These are phyloP conservation scores for Diaporthe sp. DNA, from an alignment of 2,329 filamentous ascomycete genomes.

Conservation along the genomic window DNA sequence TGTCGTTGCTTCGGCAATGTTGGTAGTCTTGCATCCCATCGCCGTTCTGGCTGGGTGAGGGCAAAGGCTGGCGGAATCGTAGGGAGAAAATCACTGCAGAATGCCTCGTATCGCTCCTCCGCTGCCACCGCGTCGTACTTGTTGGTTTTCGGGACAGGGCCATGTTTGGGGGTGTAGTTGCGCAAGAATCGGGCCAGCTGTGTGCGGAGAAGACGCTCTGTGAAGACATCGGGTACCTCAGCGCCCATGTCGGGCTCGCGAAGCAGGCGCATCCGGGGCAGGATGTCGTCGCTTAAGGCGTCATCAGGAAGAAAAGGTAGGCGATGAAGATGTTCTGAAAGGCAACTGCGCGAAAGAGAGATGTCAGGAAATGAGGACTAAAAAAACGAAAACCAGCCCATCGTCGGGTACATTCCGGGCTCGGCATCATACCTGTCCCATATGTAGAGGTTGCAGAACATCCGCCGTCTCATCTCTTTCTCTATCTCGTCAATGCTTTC, in stretches of 20 bases:
- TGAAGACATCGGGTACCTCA: neutral
- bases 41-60: neutral
- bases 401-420: neutral
- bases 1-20: neutral
- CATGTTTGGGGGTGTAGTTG: neutral
- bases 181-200: neutral
- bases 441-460: neutral
- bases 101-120: neutral
- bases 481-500: neutral
- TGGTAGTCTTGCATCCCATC: neutral
- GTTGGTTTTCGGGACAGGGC: neutral
- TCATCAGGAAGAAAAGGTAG: neutral
- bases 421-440: neutral
- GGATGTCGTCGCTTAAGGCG: neutral
- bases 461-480: neutral
- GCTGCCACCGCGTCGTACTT: neutral
- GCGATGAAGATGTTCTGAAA: neutral
- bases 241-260: neutral
- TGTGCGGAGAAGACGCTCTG: neutral
- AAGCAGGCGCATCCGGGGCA: neutral
- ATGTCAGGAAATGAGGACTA: neutral
- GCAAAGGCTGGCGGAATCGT: neutral
- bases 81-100: neutral
- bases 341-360: neutral
- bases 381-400: neutral